Percentiles rank a stretch among this genome's conserved stretches.
Conservation (phyloP, 106 monocot species). For the Chionographis japonica region DNA sequence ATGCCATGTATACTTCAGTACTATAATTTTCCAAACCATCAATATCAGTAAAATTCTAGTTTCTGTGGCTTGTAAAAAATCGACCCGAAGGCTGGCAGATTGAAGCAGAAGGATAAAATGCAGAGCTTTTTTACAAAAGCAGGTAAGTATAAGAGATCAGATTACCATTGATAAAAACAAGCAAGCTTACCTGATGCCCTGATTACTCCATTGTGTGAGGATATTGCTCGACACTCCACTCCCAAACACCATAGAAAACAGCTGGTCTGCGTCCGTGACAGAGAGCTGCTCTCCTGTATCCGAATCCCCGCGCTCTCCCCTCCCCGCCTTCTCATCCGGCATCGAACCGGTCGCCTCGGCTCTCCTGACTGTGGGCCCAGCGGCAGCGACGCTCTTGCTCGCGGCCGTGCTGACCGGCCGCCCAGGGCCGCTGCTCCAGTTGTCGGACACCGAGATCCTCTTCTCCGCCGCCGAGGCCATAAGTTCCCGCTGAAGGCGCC, state of each 20-base stretch:
- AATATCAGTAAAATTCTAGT: too few relatives aligned
- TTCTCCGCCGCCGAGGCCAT: slow-evolving; percentile 97
- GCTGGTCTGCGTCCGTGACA: slow-evolving; percentile 30
- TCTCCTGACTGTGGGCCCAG: not conserved
- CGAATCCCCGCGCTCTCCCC: slow-evolving; percentile 1
- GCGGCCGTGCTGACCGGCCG: not conserved
- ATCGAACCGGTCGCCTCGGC: slow-evolving; percentile 3
- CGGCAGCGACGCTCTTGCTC: not conserved
- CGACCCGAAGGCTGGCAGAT: too few relatives aligned
- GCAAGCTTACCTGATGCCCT: slow-evolving; percentile 77
- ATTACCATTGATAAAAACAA: not conserved
- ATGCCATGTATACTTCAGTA: too few relatives aligned
- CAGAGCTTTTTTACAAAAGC: too few relatives aligned
- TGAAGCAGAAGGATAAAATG: too few relatives aligned
- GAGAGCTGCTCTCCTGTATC: slow-evolving; percentile 44
- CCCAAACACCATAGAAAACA: slow-evolving; percentile 86
- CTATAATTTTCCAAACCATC: too few relatives aligned
- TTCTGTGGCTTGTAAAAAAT: too few relatives aligned
- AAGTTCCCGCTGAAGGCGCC: slow-evolving; percentile 76
- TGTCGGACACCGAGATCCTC: slow-evolving; percentile 45
- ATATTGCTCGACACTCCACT: slow-evolving; percentile 55
- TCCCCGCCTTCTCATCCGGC: slow-evolving; percentile 8
- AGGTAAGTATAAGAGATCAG: not conserved
- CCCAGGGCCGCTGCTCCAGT: slow-evolving; percentile 1
- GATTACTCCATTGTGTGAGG: slow-evolving; percentile 87